Base-by-base conservation (phyloP, 2,329 filamentous ascomycete genomes). In the Chrysoporthe puriensis region DNA sequence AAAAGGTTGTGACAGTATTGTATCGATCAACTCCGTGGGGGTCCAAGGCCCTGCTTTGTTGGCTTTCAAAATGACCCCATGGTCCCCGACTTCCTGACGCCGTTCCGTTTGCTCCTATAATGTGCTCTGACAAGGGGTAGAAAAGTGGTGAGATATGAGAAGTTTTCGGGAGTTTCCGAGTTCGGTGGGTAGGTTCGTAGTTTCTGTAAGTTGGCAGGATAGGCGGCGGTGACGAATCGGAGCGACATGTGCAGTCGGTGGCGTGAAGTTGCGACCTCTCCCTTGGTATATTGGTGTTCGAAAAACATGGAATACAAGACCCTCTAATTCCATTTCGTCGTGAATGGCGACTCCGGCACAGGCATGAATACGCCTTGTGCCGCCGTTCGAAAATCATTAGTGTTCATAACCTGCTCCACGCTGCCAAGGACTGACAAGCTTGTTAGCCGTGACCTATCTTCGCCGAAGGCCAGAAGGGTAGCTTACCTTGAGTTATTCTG, bases 391-490 rank as follows among this genome's bases (percentile, higher is more conserved):
- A 62, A 34, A 18, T 70, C 69, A 65, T 74, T 71, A 75, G 66
- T 75, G 71, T 75, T 86, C 84, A 74, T 86, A 86, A 70, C 84
- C 84, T 65, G 84, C 84, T 72, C 84, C 84, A 72, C 84, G 82
- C 77, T 86, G 84, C 84, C 84, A 86, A 70, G 84, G 83, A 76
- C 83, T 86, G 71, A 26, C 60, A 54, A 42, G 34, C 48, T 7
- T 58, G 71, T 78, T 71, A 76, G 74, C 69, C 68, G 72, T 54
- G 43, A 63, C 34, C 63, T 40, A 56, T 65, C 65, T 48, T 14
- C 7, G 48, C 14, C 14, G 26, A 57, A 7, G 26, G 18, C 36
- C 13, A n/a, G 7, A 44, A 21, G 42, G 16, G 11, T 21, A 68
- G n/a, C 81, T 79, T 76, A 85, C 83, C 82, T 84, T 60, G 81